These are phyloP conservation scores for Monilinia laxa DNA, from an alignment of 2,329 filamentous ascomycete species.

Conservation along the genomic window DNA sequence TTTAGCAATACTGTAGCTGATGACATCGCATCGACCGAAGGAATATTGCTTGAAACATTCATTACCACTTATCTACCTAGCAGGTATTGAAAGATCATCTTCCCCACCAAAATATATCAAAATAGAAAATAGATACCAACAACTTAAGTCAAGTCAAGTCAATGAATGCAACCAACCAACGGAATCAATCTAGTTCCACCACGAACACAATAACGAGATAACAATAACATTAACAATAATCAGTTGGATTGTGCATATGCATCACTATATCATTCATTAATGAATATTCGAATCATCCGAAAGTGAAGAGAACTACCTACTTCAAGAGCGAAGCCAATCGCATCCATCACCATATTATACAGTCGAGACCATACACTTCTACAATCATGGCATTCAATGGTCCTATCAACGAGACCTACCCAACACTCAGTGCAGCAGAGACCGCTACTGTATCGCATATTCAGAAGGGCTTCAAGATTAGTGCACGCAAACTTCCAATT, in stretches of 20 bases:
- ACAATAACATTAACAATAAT: too few species aligned
- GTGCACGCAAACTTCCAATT: slow-evolving; percentile 88
- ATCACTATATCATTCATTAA: too few species aligned
- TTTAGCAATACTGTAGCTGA: too few species aligned
- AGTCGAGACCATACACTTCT: not conserved
- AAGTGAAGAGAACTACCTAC: too few species aligned
- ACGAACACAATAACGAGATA: too few species aligned
- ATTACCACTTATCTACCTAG: too few species aligned
- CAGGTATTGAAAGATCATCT: not conserved
- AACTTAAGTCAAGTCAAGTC: too few species aligned
- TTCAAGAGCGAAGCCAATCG: too few species aligned
- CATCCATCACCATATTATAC: not conserved
- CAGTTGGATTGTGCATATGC: too few species aligned
- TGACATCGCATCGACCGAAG: not conserved
- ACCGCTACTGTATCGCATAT: slow-evolving; percentile 56
- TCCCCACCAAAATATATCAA: not conserved
- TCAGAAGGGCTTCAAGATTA: slow-evolving; percentile 70
- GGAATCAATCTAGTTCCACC: too few species aligned
- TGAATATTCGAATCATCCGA: too few species aligned
- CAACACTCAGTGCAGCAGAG: slow-evolving; percentile 50
- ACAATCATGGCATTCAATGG: slow-evolving; percentile 39
- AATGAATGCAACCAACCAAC: too few species aligned
- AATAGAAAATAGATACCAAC: not conserved
- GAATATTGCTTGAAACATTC: not conserved
- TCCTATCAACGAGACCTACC: slow-evolving; percentile 53